Base-by-base conservation (phyloP, 208 protist genomes). In the Tritrichomonas foetus region DNA sequence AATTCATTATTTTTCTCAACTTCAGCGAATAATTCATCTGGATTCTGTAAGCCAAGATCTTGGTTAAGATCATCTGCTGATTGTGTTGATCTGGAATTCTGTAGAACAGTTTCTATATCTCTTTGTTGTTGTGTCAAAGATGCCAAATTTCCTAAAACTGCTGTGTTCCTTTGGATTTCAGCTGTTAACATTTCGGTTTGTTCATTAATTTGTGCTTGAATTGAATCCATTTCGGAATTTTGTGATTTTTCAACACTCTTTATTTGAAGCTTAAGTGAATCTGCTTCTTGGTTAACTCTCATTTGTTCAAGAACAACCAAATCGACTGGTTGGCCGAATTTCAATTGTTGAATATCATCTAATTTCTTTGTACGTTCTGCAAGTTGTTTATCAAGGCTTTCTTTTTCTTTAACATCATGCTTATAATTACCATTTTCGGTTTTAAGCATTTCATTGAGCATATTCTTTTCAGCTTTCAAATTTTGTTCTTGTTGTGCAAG, bases 301-400 rank as follows among this genome's bases (percentile, higher is more conserved):
- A 89, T 89, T 20, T 57, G 69, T 93, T 94, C 93, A 3, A 95
- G 44, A 9, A 41, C 39, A 30, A 66, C 93, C 14, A 95, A 72
- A 53, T 95, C 94, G 14, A 95, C 93, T 53, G 57, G 44, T 55
- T 92, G 49, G 3, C 94, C 94, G 55, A 95, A 95, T 66, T 95
- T 95, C 2, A 95, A 50, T 30, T 75, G 39, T 64, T 95, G 94
- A 53, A 95, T 92, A 8, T 95, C 94, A 27, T 64, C 93, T 30
- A 93, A 64, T 61, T 93, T 92, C 75, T 94, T 93, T 22, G 66
- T 94, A 66, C 94, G 50, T 64, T 78, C 78, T 20, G 64, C 55
- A 33, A 95, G 22, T 61, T 93, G 66, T 50, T 94, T 57, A 30
- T 36, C 50, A 47, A 33, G 47, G 1, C 25, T 11, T 22, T 93